Evolutionary conservation across 2,329 filamentous ascomycete genomes (phyloP), one percentile per base, ranked within the genome.

Genomic region (Aureobasidium lini): DNA sequence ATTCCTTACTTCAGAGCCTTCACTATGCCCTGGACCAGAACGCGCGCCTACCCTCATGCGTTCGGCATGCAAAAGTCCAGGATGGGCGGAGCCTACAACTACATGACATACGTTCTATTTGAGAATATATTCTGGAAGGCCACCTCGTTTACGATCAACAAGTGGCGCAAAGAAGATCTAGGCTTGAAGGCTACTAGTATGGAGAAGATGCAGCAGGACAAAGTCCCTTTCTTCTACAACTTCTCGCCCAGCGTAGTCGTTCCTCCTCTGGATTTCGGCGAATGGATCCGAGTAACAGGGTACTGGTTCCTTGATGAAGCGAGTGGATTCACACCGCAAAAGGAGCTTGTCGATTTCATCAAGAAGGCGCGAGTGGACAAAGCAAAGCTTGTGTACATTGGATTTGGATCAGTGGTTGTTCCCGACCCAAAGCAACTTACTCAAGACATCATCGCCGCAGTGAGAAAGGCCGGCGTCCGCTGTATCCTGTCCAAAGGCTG

Each of bases 1-100:
- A 95, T 99, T 46, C 94, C 94, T 0, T 99, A 99, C 72, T 97
- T 97, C 77, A 85, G 94, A 59, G 93, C 92, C 0, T 99, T 99
- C 70, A 95, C 91, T 16, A 99, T 99, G 94, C 94, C 94, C 0
- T 99, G 94, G 94, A 96, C 94, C 0, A 85, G 92, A 50, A 99
- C 94, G 15, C 82, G 94, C 57, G 91, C 93, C 0, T 99, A 99
- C 67, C 94, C 94, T 2, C 94, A 99, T 73, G 94, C 94, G 0
- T 99, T 99, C 73, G 88, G 93, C 29, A 92, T 95, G 62, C 89
- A 91, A 1, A 89, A 95, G 63, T 86, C 89, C 73, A 96, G 95
- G 75, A 90, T 95, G 85, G 94, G 94, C 58, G 94, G 94, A 28
- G 87, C 87, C 0, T 97, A 96, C 77, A 99, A 99, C 70, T 91